Evolutionary conservation across 2,329 filamentous ascomycete species (phyloP), one percentile per base, ranked within the genome.

Genomic region (Penicillium psychrosexuale): DNA sequence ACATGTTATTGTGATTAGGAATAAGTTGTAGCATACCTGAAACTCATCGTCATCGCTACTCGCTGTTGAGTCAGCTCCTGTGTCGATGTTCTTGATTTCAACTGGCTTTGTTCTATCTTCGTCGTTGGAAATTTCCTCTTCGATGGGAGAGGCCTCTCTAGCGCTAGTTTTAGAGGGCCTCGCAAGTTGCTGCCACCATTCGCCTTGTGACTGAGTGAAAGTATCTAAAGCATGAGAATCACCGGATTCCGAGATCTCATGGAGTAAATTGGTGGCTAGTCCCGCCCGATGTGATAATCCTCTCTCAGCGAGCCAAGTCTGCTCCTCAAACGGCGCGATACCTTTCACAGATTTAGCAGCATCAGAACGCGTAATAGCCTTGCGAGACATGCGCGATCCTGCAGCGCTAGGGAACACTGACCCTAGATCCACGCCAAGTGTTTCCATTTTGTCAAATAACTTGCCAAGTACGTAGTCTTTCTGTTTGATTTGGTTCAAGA

Each of bases 381-480:
- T 79, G 46, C 76, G 74, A 36, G 73, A 72, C 24, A 69, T 61
- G 48, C 78, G 81, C 48, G 77, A 59, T 17, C 78, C 77, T 28
- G 77, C 73, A 19, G 78, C 75, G 22, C 78, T 77, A 5, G 83
- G 84, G 62, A 87, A 86, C 2, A 84, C 77, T 11, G 77, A 76
- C 15, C 77, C 78, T 6, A 86, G 66, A 61, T 85, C 82, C 44
- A 83, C 72, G 5, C 81, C 80, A 38, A 80, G 77, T 1, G 75
- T 72, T 60, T 85, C 82, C 46, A 85, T 76, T 57, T 82, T 81
- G 62, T 86, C 83, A 27, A 84, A 75, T 22, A 87, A 69, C 52
- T 81, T 84, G 8, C 73, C 73, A 47, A 87, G 80, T 17, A 82
- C 77, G 65, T 78, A 82, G 63, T 87, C 84, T 64, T 86, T 87